A percentile compares a stretch with the other conserved stretches of the same genome.
Conservation (phyloP, 2,329 filamentous ascomycete genomes). For the Apiospora rasikravindrae region DNA sequence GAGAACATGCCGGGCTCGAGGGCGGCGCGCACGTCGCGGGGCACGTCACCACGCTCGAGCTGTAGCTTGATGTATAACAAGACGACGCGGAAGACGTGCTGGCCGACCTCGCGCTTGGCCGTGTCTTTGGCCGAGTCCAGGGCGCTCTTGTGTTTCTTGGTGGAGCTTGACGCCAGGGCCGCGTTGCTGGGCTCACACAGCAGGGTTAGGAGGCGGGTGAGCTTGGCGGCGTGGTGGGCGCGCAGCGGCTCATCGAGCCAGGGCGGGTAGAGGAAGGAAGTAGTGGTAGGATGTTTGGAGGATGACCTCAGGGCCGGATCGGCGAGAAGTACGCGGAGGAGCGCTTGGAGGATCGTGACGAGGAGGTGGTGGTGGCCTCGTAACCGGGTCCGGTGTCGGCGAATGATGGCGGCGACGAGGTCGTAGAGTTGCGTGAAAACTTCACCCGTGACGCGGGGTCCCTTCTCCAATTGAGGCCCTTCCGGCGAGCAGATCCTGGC, state of each 20-base stretch:
- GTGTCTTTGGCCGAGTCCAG: constrained; percentile 66
- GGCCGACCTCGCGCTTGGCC: constrained; percentile 65
- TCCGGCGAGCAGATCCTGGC: constrained; percentile 39
- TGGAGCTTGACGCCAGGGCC: constrained; percentile 51
- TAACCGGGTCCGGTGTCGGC: constrained; percentile 64
- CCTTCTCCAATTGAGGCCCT: constrained; percentile 29
- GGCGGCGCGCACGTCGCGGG: constrained; percentile 56
- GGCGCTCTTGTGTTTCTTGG: constrained; percentile 38
- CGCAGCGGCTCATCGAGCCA: constrained; percentile 46
- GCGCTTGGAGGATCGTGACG: constrained; percentile 57
- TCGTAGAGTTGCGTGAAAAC: constrained; percentile 56
- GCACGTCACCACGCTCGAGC: constrained; percentile 57
- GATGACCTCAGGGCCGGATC: constrained; percentile 33
- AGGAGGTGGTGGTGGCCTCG: constrained; percentile 68
- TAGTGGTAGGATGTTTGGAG: constrained; percentile 25
- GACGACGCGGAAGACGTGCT: constrained; percentile 66
- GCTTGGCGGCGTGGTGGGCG: constrained; percentile 54
- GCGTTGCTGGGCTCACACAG: constrained; percentile 64
- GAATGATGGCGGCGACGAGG: constrained; percentile 61
- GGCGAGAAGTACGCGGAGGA: constrained; percentile 59
- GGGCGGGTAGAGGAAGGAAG: constrained; percentile 31
- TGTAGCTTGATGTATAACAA: constrained; percentile 66
- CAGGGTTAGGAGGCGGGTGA: constrained; percentile 61
- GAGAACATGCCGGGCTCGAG: constrained; percentile 64
- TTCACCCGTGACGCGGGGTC: constrained; percentile 38